Base-by-base conservation (phyloP, 305 asterid species). In the Fraxinus floribunda region DNA sequence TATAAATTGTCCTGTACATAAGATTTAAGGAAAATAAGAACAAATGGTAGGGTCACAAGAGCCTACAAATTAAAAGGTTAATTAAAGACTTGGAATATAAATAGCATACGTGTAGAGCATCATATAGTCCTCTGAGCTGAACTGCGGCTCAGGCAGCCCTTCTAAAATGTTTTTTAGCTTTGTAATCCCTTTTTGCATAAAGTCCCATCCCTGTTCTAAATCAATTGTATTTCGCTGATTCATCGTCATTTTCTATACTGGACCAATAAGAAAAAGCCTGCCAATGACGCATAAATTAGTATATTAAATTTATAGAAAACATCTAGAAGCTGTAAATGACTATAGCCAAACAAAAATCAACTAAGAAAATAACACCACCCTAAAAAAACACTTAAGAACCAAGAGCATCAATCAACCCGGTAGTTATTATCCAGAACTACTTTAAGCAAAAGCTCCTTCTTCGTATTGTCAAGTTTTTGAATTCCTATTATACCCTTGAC, bases 101-200 rank as follows among this genome's bases (percentile, higher is more conserved):
- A 62, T 83, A 62, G 70, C 84, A 78, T 93, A 93, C 98, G 93
- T 89, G 89, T 94, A 94, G 75, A 94, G 92, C 92, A 84, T 86
- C 89, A 93, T 93, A 90, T 93, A 91, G 75, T 94, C 98, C 88
- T 93, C 98, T 8, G 97, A 80, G 86, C 88, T 90, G 89, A 94
- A 93, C 79, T 92, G 94, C 15, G 98, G 90, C 86, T 93, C 97
- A 0, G 94, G 93, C 20, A 87, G 79, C 72, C 93, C 95, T 88
- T 93, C 97, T 18, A 94, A 89, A 84, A 94, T 92, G 82, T 86
- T 88, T 86, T 88, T 91, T 88, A 94, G 90, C 79, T 94, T 94
- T 32, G 91, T 88, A 52, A 93, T 90, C 82, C 98, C 98, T 68
- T 84, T 87, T 78, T 93, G 93, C 97, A 94, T 92, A 34, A 91